Base-by-base conservation (phyloP, 2,329 filamentous ascomycete species). In the Hypoxylon rubiginosum region DNA sequence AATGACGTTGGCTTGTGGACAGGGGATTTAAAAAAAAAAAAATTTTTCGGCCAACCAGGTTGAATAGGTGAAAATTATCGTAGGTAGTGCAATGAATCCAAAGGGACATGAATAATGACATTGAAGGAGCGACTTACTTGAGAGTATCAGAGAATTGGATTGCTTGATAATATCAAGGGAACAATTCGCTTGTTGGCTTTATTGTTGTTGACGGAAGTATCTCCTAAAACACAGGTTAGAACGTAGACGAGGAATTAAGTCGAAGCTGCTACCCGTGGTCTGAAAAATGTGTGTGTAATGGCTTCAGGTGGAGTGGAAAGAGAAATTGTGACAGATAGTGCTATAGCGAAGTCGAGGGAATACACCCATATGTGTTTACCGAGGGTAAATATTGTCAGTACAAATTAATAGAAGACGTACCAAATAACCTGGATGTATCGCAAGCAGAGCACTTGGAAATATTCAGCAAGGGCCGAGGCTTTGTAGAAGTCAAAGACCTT, bases 141-240 rank as follows among this genome's bases (percentile, higher is more conserved):
- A 6, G 4, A 48, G 45, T 48, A 6, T 3, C 21, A 21, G n/a
- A 46, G 10, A 19, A 48, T 8, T 48, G 4, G 11, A 28, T 28
- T 28, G 4, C 21, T 28, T 48, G 24, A n/a, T 39, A 9, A 30
- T 30, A 30, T 30, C 28, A 19, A 21, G 26, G 15, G 21, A 24
- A 11, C 28, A 30, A 61, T 53, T 62, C 53, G 60, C 62, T n/a
- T 62, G 46, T 53, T 11, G 17, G 43, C 21, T 48, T 45, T 48
- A 30, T 55, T 41, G 24, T 19, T 19, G 36, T 49, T 17, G 19
- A 50, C 49, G 15, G 45, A 58, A 15, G 30, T 28, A 54, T 62
- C 52, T 62, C 48, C 53, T 62, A 51, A 34, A 11, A 43, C 26
- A 10, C 7, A 50, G 7, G 24, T 66, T 19, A 66, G 63, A 45